Conservation (phyloP, 2,329 filamentous ascomycete species). For the Beauveria bassiana region DNA sequence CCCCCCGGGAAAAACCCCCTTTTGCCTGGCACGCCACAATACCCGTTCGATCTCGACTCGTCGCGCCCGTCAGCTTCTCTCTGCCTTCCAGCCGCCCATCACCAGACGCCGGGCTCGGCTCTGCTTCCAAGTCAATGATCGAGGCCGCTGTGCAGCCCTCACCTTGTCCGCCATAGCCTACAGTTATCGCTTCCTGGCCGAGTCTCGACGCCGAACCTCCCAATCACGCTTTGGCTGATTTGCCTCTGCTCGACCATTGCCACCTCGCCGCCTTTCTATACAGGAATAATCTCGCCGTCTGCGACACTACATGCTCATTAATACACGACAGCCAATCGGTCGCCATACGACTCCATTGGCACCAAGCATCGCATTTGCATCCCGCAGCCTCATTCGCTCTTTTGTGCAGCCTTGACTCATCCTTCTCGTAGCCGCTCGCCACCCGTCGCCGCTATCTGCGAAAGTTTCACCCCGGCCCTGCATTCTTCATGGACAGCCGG, state of each 20-base stretch:
- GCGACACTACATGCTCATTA: slow-evolving; percentile 3
- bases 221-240: neutral
- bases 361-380: slow-evolving; percentile 1
- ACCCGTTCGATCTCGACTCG: slow-evolving; percentile 6
- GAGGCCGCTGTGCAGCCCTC: slow-evolving; percentile 5
- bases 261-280: neutral
- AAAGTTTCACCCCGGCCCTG: neutral
- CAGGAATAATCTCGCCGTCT: neutral
- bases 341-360: neutral
- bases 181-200: neutral
- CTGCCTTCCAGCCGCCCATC: neutral
- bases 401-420: neutral
- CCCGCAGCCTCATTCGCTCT: slow-evolving; percentile 1
- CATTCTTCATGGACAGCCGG: slow-evolving; percentile 31
- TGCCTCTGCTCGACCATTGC: neutral
- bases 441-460: neutral
- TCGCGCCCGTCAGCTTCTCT: neutral
- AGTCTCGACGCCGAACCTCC: slow-evolving; percentile 3
- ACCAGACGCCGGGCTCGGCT: neutral
- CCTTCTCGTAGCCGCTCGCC: slow-evolving; percentile 1
- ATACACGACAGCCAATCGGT: neutral
- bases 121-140: neutral
- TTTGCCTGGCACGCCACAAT: slow-evolving; percentile 1
- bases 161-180: slow-evolving; percentile 1
- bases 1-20: slow-evolving; percentile 8